Evolutionary conservation across 2,329 filamentous ascomycete species (phyloP), one percentile per base, ranked within the genome.

Genomic region (Nemania sp.): DNA sequence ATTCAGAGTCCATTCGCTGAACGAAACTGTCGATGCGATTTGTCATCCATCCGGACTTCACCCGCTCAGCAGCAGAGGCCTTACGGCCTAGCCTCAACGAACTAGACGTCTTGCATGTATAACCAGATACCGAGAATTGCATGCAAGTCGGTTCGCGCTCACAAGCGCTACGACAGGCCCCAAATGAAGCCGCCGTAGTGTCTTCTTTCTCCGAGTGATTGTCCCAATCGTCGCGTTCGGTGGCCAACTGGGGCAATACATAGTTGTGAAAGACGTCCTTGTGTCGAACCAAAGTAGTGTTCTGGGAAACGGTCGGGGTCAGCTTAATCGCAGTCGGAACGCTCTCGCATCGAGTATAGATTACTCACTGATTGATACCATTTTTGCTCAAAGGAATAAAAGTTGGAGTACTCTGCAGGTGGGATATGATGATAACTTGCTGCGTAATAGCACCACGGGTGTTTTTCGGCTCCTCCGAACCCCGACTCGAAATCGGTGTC

Each of bases 371-470:
- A 52, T 53, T 57, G 49, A 37, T 71, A 71, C 72, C 72, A 74
- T 21, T 63, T 72, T 51, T 75, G 75, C 65, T 83, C 79, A 34
- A 82, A 80, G 7, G 74, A 73, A 71, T 76, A 79, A 40, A 83
- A 73, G 3, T 73, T 69, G 46, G 76, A 70, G 13, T 79, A 76
- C 7, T 82, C 77, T 1, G 69, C 64, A 0, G 78, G 68, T 0
- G 74, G 71, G 5, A 84, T 72, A 64, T 82, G 80, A 58, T 84
- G 81, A 66, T 81, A 82, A 1, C 79, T 75, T 2, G 79, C 75
- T 5, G 78, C 78, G 32, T 79, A 77, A 65, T 77, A 83, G 65
- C 81, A 83, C 80, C 81, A 83, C 1, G 78, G 78, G 17, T 72
- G 70, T 29, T 74, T 75, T 51, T 77, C 76, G 37, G 76, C 70